Percentiles rank a stretch among this genome's conserved stretches.
These are phyloP conservation scores for Osmanthus fragrans DNA, from an alignment of 257 asterid species.

Conservation along the genomic window DNA sequence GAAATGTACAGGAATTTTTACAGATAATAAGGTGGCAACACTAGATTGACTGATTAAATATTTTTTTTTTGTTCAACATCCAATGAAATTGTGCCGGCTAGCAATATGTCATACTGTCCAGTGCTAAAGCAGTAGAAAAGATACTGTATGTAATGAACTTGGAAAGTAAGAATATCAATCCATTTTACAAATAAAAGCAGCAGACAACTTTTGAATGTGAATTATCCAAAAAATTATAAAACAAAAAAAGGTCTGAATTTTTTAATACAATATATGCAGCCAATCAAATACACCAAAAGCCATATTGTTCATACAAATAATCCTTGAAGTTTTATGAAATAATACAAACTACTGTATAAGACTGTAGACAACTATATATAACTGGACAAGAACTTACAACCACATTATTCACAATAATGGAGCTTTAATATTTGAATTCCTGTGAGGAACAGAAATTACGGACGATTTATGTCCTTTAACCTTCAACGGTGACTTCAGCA, in stretches of 20 bases:
- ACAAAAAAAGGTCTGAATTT: background rate
- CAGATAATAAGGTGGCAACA: too few species aligned
- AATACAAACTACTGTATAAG: background rate
- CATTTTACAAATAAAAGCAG: background rate
- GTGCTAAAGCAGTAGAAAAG: background rate
- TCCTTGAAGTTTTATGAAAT: background rate
- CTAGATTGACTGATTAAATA: too few species aligned
- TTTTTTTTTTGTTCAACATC: too few species aligned
- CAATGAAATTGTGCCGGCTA: too few species aligned
- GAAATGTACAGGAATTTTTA: too few species aligned
- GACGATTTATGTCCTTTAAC: conserved; percentile 23
- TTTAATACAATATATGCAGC: background rate
- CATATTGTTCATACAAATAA: background rate
- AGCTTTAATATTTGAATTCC: background rate
- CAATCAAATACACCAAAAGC: background rate
- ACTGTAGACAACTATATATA: background rate
- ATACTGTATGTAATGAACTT: background rate
- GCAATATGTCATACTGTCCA: too few species aligned
- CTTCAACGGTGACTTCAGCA: conserved; percentile 46
- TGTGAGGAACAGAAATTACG: background rate
- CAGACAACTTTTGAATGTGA: background rate
- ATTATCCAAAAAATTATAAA: background rate
- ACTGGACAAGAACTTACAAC: background rate
- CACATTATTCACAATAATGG: background rate
- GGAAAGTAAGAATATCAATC: background rate